phyloP scores from a whole-genome alignment of 345 rosid genomes.

The Salix koriyanagi region DNA sequence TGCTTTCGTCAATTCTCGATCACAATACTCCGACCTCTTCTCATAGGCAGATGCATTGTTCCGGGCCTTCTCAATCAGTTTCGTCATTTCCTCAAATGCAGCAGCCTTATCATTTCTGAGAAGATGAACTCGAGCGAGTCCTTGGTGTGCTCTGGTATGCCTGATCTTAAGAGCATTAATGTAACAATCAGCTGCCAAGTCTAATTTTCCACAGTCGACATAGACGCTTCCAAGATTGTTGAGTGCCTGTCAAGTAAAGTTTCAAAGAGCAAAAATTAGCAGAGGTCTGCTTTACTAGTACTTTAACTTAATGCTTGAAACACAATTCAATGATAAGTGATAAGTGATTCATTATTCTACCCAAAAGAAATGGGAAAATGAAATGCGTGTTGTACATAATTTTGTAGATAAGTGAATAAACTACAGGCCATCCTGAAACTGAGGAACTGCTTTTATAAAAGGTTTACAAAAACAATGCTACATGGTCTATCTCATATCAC shows the following conservation, averaged over 20 bases:
- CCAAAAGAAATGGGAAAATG: not conserved
- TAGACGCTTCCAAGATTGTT: conserved; percentile 97
- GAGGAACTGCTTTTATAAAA: not conserved
- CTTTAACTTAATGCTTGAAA: not conserved
- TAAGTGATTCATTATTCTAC: not conserved
- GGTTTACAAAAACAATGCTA: not conserved
- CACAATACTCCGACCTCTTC: conserved; percentile 95
- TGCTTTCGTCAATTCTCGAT: conserved; percentile 76
- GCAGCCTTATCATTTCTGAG: conserved; percentile 67
- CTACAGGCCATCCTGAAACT: not conserved
- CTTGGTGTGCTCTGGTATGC: conserved; percentile 97
- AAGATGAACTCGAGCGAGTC: conserved; percentile 89
- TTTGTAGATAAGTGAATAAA: not conserved
- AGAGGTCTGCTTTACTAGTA: not conserved
- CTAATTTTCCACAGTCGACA: conserved; percentile 64
- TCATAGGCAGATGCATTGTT: conserved; percentile 96
- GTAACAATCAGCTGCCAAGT: conserved; percentile 92
- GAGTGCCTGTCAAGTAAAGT: conserved; percentile 58
- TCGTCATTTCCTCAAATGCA: conserved; percentile 90
- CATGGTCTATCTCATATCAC: not conserved
- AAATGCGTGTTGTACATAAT: not conserved
- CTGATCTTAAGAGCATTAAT: conserved; percentile 86
- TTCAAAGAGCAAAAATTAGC: not conserved
- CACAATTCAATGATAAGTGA: not conserved
- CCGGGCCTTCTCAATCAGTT: conserved; percentile 73